These are phyloP conservation scores for Halophytophthora batemanensis DNA, from an alignment of 352 stramenopile genomes.

Conservation along the genomic window DNA sequence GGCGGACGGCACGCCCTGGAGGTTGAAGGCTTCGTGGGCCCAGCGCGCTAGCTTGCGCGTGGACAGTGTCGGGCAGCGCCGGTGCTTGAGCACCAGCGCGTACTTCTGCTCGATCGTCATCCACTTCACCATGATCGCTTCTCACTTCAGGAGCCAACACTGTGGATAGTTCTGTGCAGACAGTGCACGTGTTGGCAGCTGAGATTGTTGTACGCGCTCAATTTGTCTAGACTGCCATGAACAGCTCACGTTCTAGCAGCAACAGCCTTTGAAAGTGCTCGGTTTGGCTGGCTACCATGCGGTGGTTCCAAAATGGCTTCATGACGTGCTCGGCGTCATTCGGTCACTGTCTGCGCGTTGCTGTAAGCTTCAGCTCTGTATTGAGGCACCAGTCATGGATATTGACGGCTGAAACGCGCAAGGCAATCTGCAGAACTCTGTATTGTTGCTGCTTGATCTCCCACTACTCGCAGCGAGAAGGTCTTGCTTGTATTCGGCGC, in stretches of 20 bases:
- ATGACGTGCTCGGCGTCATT: no score
- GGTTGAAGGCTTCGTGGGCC: slow-evolving; percentile 28
- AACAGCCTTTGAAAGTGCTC: no score
- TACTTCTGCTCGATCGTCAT: slow-evolving; percentile 33
- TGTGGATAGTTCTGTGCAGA: neutral
- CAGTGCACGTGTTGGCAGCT: neutral
- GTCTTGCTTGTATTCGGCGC: neutral
- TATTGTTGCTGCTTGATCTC: neutral
- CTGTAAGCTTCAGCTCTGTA: no score
- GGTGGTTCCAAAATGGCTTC: no score
- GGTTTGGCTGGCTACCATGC: no score
- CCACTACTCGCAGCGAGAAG: neutral
- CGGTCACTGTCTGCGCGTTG: no score
- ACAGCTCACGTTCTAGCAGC: no score
- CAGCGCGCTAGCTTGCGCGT: slow-evolving; percentile 23
- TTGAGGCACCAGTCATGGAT: no score
- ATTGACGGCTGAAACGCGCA: no score
- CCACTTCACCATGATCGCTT: slow-evolving; percentile 28
- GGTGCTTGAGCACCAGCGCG: slow-evolving; percentile 30
- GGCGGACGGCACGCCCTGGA: slow-evolving; percentile 12
- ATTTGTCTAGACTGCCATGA: no score
- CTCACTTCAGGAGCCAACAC: neutral
- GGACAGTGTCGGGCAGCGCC: slow-evolving; percentile 17
- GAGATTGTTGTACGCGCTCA: no score
- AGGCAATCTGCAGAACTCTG: no score